A percentile compares a stretch with the other conserved stretches of the same genome.
Evolutionary conservation across 2,329 filamentous ascomycete species (phyloP).

Genomic region (Aspergillus tanneri): DNA sequence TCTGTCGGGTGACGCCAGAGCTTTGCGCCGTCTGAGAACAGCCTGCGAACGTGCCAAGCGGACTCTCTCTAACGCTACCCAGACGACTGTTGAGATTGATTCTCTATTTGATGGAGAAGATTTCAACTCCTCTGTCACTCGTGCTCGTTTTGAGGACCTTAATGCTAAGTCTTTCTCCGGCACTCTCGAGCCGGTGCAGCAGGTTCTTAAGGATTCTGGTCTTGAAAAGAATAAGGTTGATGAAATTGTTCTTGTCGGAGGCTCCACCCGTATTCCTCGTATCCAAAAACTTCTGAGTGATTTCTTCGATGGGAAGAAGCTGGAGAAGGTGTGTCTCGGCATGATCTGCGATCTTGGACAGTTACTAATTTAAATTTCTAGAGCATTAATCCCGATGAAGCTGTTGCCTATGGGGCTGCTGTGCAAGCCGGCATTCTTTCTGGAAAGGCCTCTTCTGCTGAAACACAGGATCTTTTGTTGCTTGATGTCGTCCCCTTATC

Average conservation of each 20-base stretch:
- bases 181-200: slow-evolving; percentile 91
- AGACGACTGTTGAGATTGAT: slow-evolving; percentile 98
- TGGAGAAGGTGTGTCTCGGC: slow-evolving; percentile 68
- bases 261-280: slow-evolving; percentile 96
- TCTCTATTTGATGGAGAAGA: slow-evolving; percentile 98
- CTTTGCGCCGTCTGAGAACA: slow-evolving; percentile 91
- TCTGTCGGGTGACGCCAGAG: slow-evolving; percentile 79
- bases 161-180: slow-evolving; percentile 94
- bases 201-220: slow-evolving; percentile 89
- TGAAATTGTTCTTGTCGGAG: slow-evolving; percentile 98
- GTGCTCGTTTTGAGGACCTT: slow-evolving; percentile 97
- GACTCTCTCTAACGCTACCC: slow-evolving; percentile 93
- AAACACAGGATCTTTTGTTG: slow-evolving; percentile 90
- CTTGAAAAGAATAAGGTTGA: slow-evolving; percentile 90
- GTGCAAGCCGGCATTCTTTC: slow-evolving; percentile 99
- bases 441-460: slow-evolving; percentile 93
- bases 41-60: slow-evolving; percentile 99
- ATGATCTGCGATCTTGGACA: not conserved
- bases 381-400: slow-evolving; percentile 99
- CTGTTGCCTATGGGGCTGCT: slow-evolving; percentile 96
- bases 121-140: slow-evolving; percentile 95
- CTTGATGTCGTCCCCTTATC: slow-evolving; percentile 95
- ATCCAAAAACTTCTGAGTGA: slow-evolving; percentile 99
- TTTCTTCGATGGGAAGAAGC: slow-evolving; percentile 99
- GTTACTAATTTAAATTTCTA: slow-evolving; percentile 15